Evolutionary conservation across 2,329 filamentous ascomycete genomes (phyloP), one percentile per base, ranked within the genome.

Genomic region (Epichloe uncinata): DNA sequence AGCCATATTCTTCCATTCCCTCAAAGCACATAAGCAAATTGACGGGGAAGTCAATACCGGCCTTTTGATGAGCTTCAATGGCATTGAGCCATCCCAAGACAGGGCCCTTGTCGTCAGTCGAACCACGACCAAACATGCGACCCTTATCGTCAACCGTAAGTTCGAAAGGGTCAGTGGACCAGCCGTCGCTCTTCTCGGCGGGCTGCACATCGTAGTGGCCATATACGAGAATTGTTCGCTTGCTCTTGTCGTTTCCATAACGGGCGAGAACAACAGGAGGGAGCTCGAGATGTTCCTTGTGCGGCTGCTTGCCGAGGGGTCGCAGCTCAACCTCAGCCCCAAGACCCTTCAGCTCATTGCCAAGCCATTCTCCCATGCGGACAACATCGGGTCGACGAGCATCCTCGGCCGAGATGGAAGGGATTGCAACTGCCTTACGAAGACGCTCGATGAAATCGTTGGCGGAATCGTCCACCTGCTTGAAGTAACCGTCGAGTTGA

Each of bases 1-100:
- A 96, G 47, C 93, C 93, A 66, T 95, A 95, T 73, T 98, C 93
- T 72, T 98, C 93, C 93, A 98, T 98, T 45, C 93, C 93, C 75
- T 98, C 93, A 60, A 98, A 97, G 75, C 93, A 98, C 87, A 96
- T 97, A 56, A 98, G 80, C 57, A 98, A 77, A 73, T 98, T 98
- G 63, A 98, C 93, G 8, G 93, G 93, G 66, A 98, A 88, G 47
- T 96, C 91, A 43, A 97, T 75, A 51, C 87, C 87, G 36, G 90
- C 89, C 75, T 94, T 93, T 69, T 95, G 84, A 74, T 98, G 93
- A 41, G 93, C 90, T 71, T 98, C 90, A 57, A 98, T 97, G 58
- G 90, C 90, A 66, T 98, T 98, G 58, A 98, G 69, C 93, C 93
- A 98, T 60, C 93, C 93, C 50, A 98, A 75, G 26, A 98, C 91